These are phyloP conservation scores for Chytridium lagenaria DNA, from an alignment of 371 early-diverging fungal genomes.

Conservation along the genomic window DNA sequence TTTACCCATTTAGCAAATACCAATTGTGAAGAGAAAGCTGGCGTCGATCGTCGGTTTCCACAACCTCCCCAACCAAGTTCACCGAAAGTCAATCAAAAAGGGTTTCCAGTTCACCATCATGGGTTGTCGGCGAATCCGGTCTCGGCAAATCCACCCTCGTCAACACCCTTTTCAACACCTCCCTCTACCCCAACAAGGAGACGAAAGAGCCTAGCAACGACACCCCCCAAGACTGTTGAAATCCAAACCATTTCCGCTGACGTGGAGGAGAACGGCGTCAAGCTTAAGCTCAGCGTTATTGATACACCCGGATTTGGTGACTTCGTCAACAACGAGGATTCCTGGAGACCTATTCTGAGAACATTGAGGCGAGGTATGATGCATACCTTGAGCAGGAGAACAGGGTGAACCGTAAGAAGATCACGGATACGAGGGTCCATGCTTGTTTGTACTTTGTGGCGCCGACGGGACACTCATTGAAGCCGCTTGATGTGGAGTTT, in stretches of 20 bases:
- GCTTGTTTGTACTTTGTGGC: conserved; percentile 98
- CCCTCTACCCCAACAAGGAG: conserved; percentile 87
- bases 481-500: conserved; percentile 94
- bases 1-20: conserved; percentile 30
- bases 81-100: conserved; percentile 96
- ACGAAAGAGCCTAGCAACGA: conserved; percentile 81
- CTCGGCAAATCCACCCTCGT: conserved; percentile 99
- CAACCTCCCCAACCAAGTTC: conserved; percentile 98
- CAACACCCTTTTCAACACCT: conserved; percentile 97
- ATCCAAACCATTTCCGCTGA: conserved; percentile 91
- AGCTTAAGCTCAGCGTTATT: conserved; percentile 91
- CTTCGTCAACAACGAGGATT: conserved; percentile 91
- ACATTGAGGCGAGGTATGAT: conserved; percentile 95
- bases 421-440: conserved; percentile 94
- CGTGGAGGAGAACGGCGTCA: conserved; percentile 78
- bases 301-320: conserved; percentile 97
- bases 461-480: conserved; percentile 93
- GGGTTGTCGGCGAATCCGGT: conserved; percentile 94
- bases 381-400: conserved; percentile 94
- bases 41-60: conserved; percentile 97
- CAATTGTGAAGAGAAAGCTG: conserved; percentile 67
- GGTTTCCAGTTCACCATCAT: conserved; percentile 98
- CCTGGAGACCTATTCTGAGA: conserved; percentile 94
- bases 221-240: conserved; percentile 90
- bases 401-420: conserved; percentile 84